These are phyloP conservation scores for Suhomyces canberraensis DNA, from an alignment of 805 yeast genomes.

Conservation along the genomic window DNA sequence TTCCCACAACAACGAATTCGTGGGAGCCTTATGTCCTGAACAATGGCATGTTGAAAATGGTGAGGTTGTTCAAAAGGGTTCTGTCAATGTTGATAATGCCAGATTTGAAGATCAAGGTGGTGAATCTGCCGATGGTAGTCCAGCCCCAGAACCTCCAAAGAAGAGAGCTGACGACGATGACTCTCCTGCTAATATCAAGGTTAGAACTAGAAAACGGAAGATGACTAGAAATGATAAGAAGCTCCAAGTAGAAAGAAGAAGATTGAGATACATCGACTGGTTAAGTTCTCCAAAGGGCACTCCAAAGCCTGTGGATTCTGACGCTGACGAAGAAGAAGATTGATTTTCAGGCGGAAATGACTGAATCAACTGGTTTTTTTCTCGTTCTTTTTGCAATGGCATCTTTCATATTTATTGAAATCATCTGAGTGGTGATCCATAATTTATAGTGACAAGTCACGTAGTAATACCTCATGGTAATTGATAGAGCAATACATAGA, in stretches of 20 bases:
- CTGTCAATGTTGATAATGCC: slow-evolving; percentile 65
- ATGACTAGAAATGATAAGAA: slow-evolving; percentile 96
- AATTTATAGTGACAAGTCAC: too few relatives aligned
- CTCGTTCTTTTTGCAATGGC: too few relatives aligned
- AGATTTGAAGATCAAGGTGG: slow-evolving; percentile 80
- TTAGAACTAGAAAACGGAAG: slow-evolving; percentile 91
- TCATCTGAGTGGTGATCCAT: too few relatives aligned
- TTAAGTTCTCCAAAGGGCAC: slow-evolving; percentile 96
- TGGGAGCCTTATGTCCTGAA: slow-evolving; percentile 96
- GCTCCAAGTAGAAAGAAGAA: slow-evolving; percentile 85
- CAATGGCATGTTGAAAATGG: slow-evolving; percentile 98
- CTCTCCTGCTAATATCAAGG: slow-evolving; percentile 95
- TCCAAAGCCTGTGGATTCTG: slow-evolving; percentile 90
- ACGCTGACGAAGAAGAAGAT: slow-evolving; percentile 57
- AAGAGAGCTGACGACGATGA: slow-evolving; percentile 68
- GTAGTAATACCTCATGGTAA: too few relatives aligned
- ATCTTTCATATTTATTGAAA: too few relatives aligned
- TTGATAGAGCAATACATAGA: too few relatives aligned
- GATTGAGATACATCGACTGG: slow-evolving; percentile 94
- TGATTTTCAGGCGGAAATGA: too few relatives aligned
- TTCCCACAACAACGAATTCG: slow-evolving; percentile 95
- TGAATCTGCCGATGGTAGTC: slow-evolving; percentile 47
- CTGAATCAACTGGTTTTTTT: too few relatives aligned
- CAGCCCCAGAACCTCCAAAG: slow-evolving; percentile 39
- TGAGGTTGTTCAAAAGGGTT: slow-evolving; percentile 78